Evolutionary conservation across 164 flowering plant species (phyloP).

Genomic region (Cinnamomum chago): DNA sequence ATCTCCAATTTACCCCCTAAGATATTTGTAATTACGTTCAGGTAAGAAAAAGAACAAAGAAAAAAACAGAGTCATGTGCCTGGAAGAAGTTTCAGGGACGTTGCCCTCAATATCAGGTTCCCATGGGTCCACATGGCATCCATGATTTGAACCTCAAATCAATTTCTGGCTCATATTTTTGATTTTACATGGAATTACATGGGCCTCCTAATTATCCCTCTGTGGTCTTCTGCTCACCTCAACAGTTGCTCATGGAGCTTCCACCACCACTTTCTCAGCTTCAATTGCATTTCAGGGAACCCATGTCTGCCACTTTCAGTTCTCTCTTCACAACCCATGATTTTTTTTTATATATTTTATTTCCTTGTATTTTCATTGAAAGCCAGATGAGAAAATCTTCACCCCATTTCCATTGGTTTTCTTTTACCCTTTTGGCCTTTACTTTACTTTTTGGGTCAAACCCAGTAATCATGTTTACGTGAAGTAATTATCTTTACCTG

Average conservation of each 20-base stretch:
- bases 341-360: constrained; percentile 2
- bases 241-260: constrained; percentile 9
- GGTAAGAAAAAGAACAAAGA: neutral
- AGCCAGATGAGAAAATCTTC: constrained; percentile 7
- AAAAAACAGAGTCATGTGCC: no score
- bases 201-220: neutral
- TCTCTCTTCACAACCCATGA: constrained; percentile 6
- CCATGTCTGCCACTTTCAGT: constrained; percentile 58
- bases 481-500: neutral
- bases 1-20: neutral
- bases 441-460: constrained; percentile 3
- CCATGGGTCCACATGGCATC: constrained; percentile 1
- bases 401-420: no score
- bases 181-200: neutral
- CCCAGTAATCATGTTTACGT: constrained; percentile 1
- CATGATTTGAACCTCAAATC: constrained; percentile 4
- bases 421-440: constrained; percentile 6
- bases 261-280: constrained; percentile 13
- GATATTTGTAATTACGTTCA: neutral
- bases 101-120: neutral
- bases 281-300: constrained; percentile 31
- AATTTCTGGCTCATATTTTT: constrained; percentile 1
- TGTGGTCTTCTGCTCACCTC: neutral
- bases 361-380: constrained; percentile 1
- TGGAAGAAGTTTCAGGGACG: neutral